Evolutionary conservation across 108 stramenopile species (phyloP).

Genomic region (Cyclotella choctawhatcheeana): DNA sequence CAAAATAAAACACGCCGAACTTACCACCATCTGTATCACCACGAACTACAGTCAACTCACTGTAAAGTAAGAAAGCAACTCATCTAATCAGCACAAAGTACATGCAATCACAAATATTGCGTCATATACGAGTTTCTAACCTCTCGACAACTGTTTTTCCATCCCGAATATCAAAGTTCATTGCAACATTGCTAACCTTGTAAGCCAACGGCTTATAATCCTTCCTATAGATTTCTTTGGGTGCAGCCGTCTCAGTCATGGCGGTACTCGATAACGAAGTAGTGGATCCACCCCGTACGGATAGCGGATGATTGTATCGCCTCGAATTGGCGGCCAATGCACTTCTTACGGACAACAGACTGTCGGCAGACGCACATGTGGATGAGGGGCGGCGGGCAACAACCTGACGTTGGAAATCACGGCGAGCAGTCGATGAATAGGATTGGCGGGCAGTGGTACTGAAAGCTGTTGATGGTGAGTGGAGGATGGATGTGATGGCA

Average conservation of each 20-base stretch:
- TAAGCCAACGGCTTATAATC: conserved; percentile 73
- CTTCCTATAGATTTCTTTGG: conserved; percentile 69
- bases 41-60: conserved; percentile 11
- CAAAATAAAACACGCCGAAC: no score
- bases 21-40: conserved; percentile 4
- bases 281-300: background rate
- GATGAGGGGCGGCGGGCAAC: background rate
- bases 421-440: background rate
- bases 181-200: conserved; percentile 57
- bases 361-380: background rate
- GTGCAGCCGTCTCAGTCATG: conserved; percentile 27
- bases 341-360: background rate
- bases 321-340: background rate
- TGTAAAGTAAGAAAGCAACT: no score
- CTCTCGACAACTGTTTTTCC: conserved; percentile 70
- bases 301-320: background rate
- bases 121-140: conserved; percentile 38
- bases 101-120: conserved; percentile 4
- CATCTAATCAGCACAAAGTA: no score
- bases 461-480: conserved; percentile 2
- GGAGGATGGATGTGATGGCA: no score
- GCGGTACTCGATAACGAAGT: conserved; percentile 5
- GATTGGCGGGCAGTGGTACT: conserved; percentile 2
- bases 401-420: background rate
- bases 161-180: conserved; percentile 79